phyloP scores from a whole-genome alignment of 1,284 basidiomycete species.

The Boletus sp. region DNA sequence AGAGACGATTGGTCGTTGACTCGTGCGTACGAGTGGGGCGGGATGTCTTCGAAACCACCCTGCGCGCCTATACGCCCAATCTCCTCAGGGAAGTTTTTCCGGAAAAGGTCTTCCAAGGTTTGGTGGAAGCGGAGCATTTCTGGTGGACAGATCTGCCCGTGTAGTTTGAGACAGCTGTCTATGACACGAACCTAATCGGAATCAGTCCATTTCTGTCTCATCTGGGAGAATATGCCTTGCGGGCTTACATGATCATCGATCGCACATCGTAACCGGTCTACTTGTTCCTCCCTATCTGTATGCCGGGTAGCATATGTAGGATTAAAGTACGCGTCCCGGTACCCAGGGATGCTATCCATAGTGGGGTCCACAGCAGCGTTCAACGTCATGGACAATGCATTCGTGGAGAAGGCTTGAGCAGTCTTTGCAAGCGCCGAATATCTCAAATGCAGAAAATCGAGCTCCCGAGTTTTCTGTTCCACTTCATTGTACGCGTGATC shows the following conservation, averaged over 20 bases:
- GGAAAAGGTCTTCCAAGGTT: constrained; percentile 85
- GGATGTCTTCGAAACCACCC: constrained; percentile 32
- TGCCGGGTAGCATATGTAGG: constrained; percentile 65
- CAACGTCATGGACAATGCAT: constrained; percentile 82
- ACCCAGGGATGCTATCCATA: constrained; percentile 74
- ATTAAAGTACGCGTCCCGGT: constrained; percentile 75
- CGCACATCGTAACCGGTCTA: constrained; percentile 67
- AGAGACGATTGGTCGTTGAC: constrained; percentile 40
- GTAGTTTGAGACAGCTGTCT: constrained; percentile 78
- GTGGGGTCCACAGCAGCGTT: constrained; percentile 84
- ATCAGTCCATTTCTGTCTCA: constrained; percentile 2
- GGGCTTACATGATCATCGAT: constrained; percentile 78
- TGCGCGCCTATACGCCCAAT: constrained; percentile 65
- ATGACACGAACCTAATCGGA: constrained; percentile 66
- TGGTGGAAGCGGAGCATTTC: constrained; percentile 92
- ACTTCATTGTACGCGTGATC: constrained; percentile 83
- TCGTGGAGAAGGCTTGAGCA: constrained; percentile 69
- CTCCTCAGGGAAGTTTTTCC: constrained; percentile 87
- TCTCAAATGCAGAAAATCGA: constrained; percentile 64
- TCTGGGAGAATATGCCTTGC: background rate
- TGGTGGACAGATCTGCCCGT: constrained; percentile 76
- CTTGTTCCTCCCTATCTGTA: constrained; percentile 65
- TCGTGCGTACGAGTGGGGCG: constrained; percentile 30
- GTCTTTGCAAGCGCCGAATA: constrained; percentile 79
- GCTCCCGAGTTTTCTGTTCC: constrained; percentile 71